Evolutionary conservation across 805 yeast genomes (phyloP), one percentile per base, ranked within the genome.

Genomic region (Torulaspora maleeae): DNA sequence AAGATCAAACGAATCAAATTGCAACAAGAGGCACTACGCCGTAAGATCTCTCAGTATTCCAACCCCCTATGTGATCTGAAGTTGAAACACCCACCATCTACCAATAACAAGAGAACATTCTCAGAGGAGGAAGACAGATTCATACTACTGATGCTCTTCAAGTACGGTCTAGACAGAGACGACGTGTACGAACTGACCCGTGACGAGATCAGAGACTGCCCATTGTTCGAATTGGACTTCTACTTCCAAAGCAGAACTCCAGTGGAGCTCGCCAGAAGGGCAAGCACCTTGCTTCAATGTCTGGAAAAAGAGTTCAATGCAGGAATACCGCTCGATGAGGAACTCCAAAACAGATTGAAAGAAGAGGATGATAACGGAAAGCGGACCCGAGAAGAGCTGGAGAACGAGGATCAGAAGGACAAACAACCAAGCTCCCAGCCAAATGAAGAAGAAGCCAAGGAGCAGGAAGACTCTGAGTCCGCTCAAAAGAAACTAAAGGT

Each of bases 71-170:
- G 83, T 62, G 95, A 91, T 54, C 70, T 91, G 52, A 73, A 66
- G 15, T 73, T 91, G 47, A 79, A 79, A 51, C 77, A 74, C 51
- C 95, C 95, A 3, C 88, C 93, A 6, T 76, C 80, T 2, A 76
- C 84, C 2, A 72, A 84, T 7, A 71, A 76, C 30, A 78, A 80
- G 60, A 79, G 82, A 57, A 76, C 83, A 2, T 93, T 80, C 66
- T 79, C 86, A 25, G 95, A 86, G 40, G 95, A 86, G 50, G 97
- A 93, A 62, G 99, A 93, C 65, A 73, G 96, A 55, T 93, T 86
- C 64, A 68, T 93, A 54, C 69, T 93, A 47, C 78, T 89, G 12
- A 90, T 86, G 70, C 68, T 88, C 59, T 83, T 85, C 69, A 74
- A 83, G 49, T 79, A 78, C 60, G 99, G 99, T 0, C 64, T 90